These are phyloP conservation scores for Cucurbita pepo DNA, from an alignment of 306 rosid species.

Conservation along the genomic window DNA sequence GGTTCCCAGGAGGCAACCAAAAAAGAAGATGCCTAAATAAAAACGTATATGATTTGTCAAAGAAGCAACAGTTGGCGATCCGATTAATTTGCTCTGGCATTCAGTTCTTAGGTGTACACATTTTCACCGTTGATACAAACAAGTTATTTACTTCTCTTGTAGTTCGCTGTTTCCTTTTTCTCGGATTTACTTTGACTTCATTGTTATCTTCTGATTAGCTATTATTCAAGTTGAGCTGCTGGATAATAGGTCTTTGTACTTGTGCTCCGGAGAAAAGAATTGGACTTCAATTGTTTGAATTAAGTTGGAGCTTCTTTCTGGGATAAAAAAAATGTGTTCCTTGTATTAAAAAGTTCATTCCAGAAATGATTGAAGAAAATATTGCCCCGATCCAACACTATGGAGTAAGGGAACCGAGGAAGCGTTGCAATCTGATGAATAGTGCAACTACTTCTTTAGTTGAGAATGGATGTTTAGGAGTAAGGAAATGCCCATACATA, in stretches of 20 bases:
- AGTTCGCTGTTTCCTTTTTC: background rate
- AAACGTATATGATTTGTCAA: slow-evolving; percentile 15
- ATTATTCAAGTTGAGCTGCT: background rate
- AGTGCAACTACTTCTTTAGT: too few relatives aligned
- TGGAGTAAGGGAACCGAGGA: too few relatives aligned
- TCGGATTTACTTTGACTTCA: background rate
- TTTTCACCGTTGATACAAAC: background rate
- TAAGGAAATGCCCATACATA: too few relatives aligned
- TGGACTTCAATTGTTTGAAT: background rate
- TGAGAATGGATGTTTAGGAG: too few relatives aligned
- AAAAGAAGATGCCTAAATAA: slow-evolving; percentile 40
- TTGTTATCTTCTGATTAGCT: background rate
- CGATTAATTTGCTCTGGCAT: background rate
- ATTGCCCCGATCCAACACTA: too few relatives aligned
- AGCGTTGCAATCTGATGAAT: too few relatives aligned
- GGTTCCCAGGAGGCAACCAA: slow-evolving; percentile 31
- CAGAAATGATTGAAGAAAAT: too few relatives aligned
- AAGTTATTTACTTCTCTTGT: background rate
- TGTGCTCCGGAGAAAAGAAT: background rate
- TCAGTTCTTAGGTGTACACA: background rate
- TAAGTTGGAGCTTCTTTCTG: background rate
- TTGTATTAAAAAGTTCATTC: too few relatives aligned
- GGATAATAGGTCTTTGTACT: background rate
- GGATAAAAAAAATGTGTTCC: too few relatives aligned
- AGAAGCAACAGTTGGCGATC: background rate